Conservation (phyloP, 1,284 basidiomycete genomes). For the Trametes versicolor region DNA sequence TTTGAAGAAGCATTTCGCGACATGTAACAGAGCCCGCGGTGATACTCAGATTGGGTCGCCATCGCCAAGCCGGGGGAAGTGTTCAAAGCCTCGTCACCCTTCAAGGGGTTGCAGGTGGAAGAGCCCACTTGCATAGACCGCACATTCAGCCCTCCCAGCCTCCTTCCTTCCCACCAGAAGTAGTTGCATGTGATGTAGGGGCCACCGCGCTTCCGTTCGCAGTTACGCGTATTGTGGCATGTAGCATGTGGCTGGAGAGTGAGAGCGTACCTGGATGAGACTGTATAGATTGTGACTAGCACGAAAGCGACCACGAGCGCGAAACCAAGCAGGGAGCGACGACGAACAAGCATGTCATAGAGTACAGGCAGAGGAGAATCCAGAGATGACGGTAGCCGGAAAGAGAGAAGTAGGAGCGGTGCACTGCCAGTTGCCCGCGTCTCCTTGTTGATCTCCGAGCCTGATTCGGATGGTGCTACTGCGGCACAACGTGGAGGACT, state of each 20-base stretch:
- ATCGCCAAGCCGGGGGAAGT: too few species aligned
- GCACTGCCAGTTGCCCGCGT: slow-evolving; percentile 4
- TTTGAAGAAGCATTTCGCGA: background rate
- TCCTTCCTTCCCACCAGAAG: background rate
- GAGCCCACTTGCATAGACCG: too few species aligned
- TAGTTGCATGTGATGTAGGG: slow-evolving; percentile 44
- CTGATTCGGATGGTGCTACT: background rate
- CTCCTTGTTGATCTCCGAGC: background rate
- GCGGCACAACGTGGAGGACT: background rate
- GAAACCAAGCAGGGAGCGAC: slow-evolving; percentile 28
- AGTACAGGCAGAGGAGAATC: slow-evolving; percentile 3
- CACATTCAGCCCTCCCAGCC: background rate
- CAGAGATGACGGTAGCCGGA: slow-evolving; percentile 6
- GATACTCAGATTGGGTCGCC: too few species aligned
- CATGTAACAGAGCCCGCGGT: background rate
- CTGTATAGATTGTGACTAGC: slow-evolving; percentile 26
- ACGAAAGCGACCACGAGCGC: slow-evolving; percentile 19
- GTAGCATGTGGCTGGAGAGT: background rate
- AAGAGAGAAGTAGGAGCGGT: background rate
- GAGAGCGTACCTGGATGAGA: slow-evolving; percentile 23
- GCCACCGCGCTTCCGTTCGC: background rate
- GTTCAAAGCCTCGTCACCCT: too few species aligned
- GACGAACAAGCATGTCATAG: slow-evolving; percentile 30
- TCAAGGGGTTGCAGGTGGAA: too few species aligned
- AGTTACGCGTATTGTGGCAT: background rate